Evolutionary conservation across 768 basidiomycete genomes (phyloP).

Genomic region (Psilocybe azurescens): DNA sequence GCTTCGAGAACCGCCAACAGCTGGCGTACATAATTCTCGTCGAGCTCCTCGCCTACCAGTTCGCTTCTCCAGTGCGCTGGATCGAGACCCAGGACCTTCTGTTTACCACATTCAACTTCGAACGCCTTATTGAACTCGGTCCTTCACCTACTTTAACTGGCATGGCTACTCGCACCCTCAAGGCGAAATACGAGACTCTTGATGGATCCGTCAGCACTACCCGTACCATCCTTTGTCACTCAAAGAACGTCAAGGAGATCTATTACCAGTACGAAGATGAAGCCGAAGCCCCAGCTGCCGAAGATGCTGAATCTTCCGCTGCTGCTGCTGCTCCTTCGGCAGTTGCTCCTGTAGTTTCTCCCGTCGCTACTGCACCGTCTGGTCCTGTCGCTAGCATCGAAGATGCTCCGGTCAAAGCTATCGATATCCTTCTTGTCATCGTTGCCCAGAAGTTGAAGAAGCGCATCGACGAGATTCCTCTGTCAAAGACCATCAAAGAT

Average conservation of each 20-base stretch:
- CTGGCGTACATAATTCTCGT: constrained; percentile 96
- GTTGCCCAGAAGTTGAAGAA: constrained; percentile 99
- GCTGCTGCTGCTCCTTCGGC: constrained; percentile 40
- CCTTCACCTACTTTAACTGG: constrained; percentile 96
- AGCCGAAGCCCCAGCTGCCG: constrained; percentile 46
- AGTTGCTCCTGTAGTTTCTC: constrained; percentile 43
- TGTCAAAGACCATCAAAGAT: constrained; percentile 96
- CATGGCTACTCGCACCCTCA: constrained; percentile 89
- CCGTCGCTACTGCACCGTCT: constrained; percentile 51
- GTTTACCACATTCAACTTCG: constrained; percentile 85
- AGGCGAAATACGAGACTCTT: constrained; percentile 90
- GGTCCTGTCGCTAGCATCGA: constrained; percentile 79
- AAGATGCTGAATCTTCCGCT: constrained; percentile 37
- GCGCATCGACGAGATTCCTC: constrained; percentile 83
- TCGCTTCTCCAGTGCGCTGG: constrained; percentile 98
- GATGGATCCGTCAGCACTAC: constrained; percentile 85
- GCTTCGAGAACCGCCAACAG: constrained; percentile 83
- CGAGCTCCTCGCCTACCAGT: constrained; percentile 97
- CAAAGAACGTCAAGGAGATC: constrained; percentile 96
- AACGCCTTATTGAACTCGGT: constrained; percentile 94
- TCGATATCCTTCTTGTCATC: constrained; percentile 85
- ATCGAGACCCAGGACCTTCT: constrained; percentile 98
- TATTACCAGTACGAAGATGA: constrained; percentile 99
- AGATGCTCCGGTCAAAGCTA: constrained; percentile 90
- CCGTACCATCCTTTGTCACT: constrained; percentile 87